These are phyloP conservation scores for Rostrohypoxylon terebratum DNA, from an alignment of 495 filamentous ascomycete genomes.

Conservation along the genomic window DNA sequence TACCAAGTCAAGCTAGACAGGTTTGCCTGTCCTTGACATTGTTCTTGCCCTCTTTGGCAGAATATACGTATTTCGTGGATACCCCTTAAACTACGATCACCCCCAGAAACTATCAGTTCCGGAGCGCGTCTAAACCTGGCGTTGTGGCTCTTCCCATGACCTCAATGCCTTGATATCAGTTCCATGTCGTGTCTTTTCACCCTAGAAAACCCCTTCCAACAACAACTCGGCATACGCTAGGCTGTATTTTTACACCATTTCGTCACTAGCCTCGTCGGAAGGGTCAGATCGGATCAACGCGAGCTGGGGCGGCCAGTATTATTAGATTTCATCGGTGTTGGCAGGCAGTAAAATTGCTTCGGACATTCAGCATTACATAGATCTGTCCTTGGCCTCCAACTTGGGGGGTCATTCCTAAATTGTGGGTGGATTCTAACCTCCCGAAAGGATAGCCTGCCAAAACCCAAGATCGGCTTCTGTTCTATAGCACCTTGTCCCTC, in stretches of 20 bases:
- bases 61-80: constrained; percentile 37
- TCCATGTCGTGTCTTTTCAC: constrained; percentile 17
- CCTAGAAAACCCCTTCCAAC: constrained; percentile 10
- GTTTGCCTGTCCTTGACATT: constrained; percentile 23
- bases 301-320: constrained; percentile 18
- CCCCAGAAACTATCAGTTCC: constrained; percentile 1
- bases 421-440: constrained; percentile 40
- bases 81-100: constrained; percentile 23
- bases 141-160: constrained; percentile 28
- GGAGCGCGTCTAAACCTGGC: constrained; percentile 18
- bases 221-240: constrained; percentile 19
- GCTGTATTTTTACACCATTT: constrained; percentile 19
- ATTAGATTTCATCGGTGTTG: constrained; percentile 22
- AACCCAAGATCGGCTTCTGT: constrained; percentile 44
- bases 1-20: constrained; percentile 26
- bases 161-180: constrained; percentile 35
- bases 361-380: constrained; percentile 19
- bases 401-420: constrained; percentile 24
- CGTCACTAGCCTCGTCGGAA: constrained; percentile 25
- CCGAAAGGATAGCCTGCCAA: constrained; percentile 36
- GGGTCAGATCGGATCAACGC: constrained; percentile 13
- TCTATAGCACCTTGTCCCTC: constrained; percentile 40
- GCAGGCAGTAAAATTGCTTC: constrained; percentile 20
- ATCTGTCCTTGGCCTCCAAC: constrained; percentile 18
- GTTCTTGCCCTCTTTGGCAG: constrained; percentile 25